Evolutionary conservation across 2,329 filamentous ascomycete genomes (phyloP).

Genomic region (Cordyceps tenuipes): DNA sequence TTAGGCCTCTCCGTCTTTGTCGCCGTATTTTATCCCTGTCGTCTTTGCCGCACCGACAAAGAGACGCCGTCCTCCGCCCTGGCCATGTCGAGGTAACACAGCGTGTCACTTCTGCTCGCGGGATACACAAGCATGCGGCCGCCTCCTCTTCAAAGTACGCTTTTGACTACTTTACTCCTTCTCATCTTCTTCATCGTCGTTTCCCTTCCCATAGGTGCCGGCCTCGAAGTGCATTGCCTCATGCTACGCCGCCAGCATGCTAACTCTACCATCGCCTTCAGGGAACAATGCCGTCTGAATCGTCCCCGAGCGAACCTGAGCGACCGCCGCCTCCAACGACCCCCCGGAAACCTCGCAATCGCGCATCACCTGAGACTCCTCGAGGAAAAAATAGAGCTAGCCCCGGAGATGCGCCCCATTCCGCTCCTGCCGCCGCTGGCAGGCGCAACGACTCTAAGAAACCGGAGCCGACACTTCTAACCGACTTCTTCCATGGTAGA

Average conservation of each 20-base stretch:
- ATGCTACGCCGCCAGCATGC: not conserved
- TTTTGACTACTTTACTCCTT: not conserved
- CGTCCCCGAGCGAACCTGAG: slow-evolving; percentile 8
- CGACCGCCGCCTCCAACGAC: slow-evolving; percentile 6
- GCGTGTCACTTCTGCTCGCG: slow-evolving; percentile 2
- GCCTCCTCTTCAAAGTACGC: slow-evolving; percentile 2
- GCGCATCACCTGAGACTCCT: slow-evolving; percentile 6
- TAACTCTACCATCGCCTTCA: not conserved
- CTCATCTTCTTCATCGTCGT: not conserved
- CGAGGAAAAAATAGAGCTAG: slow-evolving; percentile 8
- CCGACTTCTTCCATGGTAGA: slow-evolving; percentile 50
- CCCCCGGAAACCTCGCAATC: slow-evolving; percentile 8
- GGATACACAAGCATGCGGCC: slow-evolving; percentile 11
- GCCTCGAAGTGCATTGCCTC: not conserved
- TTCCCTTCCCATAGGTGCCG: not conserved
- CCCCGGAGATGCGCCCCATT: slow-evolving; percentile 29
- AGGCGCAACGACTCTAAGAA: slow-evolving; percentile 32
- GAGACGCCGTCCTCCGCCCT: not conserved
- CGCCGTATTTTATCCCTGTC: not conserved
- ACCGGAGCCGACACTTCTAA: slow-evolving; percentile 38
- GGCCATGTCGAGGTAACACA: slow-evolving; percentile 10
- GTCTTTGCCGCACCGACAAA: not conserved
- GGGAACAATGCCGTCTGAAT: slow-evolving; percentile 11
- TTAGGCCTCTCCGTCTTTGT: not conserved
- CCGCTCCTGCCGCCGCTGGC: slow-evolving; percentile 31